Percentiles rank a stretch among this genome's conserved stretches.
Evolutionary conservation across 1,284 basidiomycete species (phyloP).

Genomic region (Ceratorhiza oryzae-sativae): DNA sequence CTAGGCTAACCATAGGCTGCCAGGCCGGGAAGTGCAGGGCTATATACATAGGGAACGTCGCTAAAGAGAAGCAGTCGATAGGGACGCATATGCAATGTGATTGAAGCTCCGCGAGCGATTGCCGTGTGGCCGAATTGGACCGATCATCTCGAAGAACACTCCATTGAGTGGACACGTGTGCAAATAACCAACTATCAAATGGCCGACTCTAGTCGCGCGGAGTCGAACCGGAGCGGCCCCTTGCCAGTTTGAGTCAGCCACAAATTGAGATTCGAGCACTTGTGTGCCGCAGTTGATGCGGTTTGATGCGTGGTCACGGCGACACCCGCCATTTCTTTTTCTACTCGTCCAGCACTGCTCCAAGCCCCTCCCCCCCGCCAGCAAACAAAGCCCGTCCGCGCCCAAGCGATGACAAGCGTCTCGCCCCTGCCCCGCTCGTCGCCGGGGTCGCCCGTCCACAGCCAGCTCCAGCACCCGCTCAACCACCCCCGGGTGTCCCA

Average conservation of each 20-base stretch:
- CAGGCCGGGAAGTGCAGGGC: constrained; percentile 3
- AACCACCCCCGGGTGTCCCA: constrained; percentile 15
- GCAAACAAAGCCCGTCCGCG: constrained; percentile 23
- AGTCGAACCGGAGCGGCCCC: constrained; percentile 18
- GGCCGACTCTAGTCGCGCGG: not conserved
- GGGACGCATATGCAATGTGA: not conserved
- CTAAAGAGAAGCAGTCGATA: not conserved
- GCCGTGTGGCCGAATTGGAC: constrained; percentile 28
- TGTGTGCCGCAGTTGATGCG: constrained; percentile 34
- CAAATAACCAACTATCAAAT: constrained; percentile 16
- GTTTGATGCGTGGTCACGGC: constrained; percentile 14
- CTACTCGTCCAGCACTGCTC: constrained; percentile 6
- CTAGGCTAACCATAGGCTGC: constrained; percentile 5
- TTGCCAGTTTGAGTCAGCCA: constrained; percentile 28
- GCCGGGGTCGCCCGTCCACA: constrained; percentile 11
- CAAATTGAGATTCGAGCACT: constrained; percentile 20
- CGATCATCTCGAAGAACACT: constrained; percentile 4
- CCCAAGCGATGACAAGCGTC: constrained; percentile 21
- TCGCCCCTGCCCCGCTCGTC: constrained; percentile 21
- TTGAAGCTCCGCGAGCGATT: constrained; percentile 12
- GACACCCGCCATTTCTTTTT: constrained; percentile 11
- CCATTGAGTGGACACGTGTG: constrained; percentile 16
- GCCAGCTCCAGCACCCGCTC: constrained; percentile 19
- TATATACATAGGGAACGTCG: constrained; percentile 1
- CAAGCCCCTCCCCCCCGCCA: constrained; percentile 21